These are phyloP conservation scores for Fusarium tanahbumbuense DNA, from an alignment of 2,329 filamentous ascomycete genomes.

Conservation along the genomic window DNA sequence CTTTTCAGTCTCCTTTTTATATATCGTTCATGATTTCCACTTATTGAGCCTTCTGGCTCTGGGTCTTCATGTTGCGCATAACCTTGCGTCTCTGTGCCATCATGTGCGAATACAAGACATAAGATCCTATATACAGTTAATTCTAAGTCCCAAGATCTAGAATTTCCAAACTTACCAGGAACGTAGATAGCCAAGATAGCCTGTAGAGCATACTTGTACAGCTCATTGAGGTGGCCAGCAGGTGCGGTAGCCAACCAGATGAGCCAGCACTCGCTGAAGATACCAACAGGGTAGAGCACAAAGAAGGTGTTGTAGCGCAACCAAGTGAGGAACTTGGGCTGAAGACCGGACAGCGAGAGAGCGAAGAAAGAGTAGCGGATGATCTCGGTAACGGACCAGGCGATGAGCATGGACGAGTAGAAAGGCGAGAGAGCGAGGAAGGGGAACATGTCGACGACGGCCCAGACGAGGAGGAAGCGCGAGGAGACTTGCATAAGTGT, in stretches of 20 bases:
- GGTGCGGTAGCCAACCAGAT: conserved; percentile 77
- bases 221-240: conserved; percentile 59
- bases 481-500: conserved; percentile 91
- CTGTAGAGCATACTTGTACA: conserved; percentile 70
- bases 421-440: conserved; percentile 68
- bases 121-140: conserved; percentile 65
- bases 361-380: conserved; percentile 94
- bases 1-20: not conserved
- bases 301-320: conserved; percentile 93
- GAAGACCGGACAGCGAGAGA: conserved; percentile 71
- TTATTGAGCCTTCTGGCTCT: conserved; percentile 56
- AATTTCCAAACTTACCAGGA: conserved; percentile 69
- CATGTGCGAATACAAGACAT: conserved; percentile 94
- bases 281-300: conserved; percentile 91
- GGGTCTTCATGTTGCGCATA: conserved; percentile 69
- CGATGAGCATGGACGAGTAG: conserved; percentile 83
- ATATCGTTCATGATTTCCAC: not conserved
- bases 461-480: conserved; percentile 91
- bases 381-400: conserved; percentile 92
- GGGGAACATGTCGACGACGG: conserved; percentile 80
- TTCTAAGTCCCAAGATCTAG: not conserved
- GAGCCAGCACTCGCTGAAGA: conserved; percentile 85
- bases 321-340: conserved; percentile 78
- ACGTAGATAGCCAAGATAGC: conserved; percentile 79
- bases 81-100: conserved; percentile 88